Evolutionary conservation across 192 early-diverging fungal genomes (phyloP).

Genomic region (Linnemannia hyalina): DNA sequence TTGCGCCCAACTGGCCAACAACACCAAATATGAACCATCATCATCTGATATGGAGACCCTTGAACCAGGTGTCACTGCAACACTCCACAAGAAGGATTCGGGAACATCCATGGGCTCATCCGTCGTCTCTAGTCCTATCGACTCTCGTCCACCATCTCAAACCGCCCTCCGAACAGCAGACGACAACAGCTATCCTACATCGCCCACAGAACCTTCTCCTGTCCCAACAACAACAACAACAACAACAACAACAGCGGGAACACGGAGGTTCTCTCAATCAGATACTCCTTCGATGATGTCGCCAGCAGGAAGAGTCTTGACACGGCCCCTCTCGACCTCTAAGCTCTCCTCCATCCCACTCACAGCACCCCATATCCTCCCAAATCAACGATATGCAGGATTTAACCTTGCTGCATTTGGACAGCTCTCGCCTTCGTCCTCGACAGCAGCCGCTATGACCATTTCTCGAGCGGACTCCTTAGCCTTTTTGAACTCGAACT

Average conservation of each 20-base stretch:
- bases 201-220: not conserved
- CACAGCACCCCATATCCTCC: constrained; percentile 43
- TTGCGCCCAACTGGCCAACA: not conserved
- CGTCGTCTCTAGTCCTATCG: not conserved
- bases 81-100: constrained; percentile 51
- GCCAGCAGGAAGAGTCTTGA: constrained; percentile 44
- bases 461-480: constrained; percentile 41
- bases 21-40: not conserved
- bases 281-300: not conserved
- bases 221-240: not conserved
- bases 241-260: too few species aligned
- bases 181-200: constrained; percentile 1
- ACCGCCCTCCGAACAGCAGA: not conserved
- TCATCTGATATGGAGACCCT: not conserved
- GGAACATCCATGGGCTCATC: constrained; percentile 40
- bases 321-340: constrained; percentile 43
- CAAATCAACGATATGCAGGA: constrained; percentile 35
- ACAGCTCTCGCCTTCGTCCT: constrained; percentile 41
- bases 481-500: constrained; percentile 28
- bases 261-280: not conserved
- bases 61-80: constrained; percentile 6
- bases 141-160: not conserved
- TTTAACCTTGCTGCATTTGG: constrained; percentile 49
- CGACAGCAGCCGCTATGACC: constrained; percentile 21
- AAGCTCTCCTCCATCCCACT: constrained; percentile 34